Base-by-base conservation (phyloP, 2,329 filamentous ascomycete species). In the Fusarium tupiense region DNA sequence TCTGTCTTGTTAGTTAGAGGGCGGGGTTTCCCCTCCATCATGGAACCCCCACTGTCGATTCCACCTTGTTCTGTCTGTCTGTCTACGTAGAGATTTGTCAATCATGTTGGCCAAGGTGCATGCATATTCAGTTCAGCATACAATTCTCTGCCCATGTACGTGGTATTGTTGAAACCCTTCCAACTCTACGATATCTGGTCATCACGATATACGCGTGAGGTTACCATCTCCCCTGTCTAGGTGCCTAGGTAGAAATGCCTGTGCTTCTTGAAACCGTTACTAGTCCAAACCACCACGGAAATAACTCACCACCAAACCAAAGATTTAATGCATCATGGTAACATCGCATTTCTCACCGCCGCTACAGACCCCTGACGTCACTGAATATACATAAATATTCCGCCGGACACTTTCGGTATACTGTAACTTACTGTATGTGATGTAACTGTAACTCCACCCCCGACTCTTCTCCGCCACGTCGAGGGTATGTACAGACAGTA, bases 11-110 rank as follows among this genome's bases (percentile, higher is more conserved):
- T 16, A 64, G 24, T 54, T 67, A n/a, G 5, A 69, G 58, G 35
- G 64, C 57, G 67, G 67, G 67, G 65, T 41, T 69, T 57, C 33
- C 66, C 66, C 50, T 56, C 65, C 54, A 68, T 56, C 47, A 54
- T 69, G 38, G 49, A 69, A 47, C 43, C 66, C 59, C 67, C 67
- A 69, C 67, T 37, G 20, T 49, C 20, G 26, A 52, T 43, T 53
- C 50, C 47, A 50, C 49, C 35, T 56, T 57, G 19, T n/a, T 47
- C 43, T 38, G 57, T 29, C 20, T 16, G 57, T 29, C 20, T 16
- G 26, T 29, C 19, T 54, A 24, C 22, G 20, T 63, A 33, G 35
- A 24, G n/a, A 29, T 37, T 29, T 50, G 33, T 26, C n/a, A 35
- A 58, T 49, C n/a, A 14, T 22, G 31, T 24, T 53, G n/a, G 31